Percentiles rank a stretch among this genome's conserved stretches.
Conservation (phyloP, 2,329 filamentous ascomycete species). For the Emergomyces orientalis region DNA sequence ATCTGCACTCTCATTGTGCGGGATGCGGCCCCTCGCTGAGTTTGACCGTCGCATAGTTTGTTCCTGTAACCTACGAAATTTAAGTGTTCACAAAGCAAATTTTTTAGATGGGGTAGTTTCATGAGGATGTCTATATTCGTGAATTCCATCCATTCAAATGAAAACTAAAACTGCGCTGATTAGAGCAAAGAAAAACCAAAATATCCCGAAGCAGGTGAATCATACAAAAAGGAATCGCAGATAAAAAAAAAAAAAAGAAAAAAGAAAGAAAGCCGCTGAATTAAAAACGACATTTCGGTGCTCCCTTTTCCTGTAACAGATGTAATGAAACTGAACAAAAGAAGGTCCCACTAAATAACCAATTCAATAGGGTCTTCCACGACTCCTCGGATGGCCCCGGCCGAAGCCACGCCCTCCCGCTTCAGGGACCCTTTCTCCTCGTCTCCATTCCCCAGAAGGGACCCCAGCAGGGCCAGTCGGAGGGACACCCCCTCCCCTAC, state of each 20-base stretch:
- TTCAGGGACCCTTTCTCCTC: slow-evolving; percentile 40
- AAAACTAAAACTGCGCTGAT: background rate
- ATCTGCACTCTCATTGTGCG: background rate
- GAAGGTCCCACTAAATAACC: background rate
- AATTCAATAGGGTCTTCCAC: slow-evolving; percentile 32
- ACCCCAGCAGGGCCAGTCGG: slow-evolving; percentile 33
- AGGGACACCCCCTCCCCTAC: slow-evolving; percentile 31
- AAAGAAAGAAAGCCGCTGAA: background rate
- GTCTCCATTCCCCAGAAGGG: slow-evolving; percentile 41
- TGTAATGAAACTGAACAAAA: background rate
- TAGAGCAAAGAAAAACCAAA: background rate
- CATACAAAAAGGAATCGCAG: background rate
- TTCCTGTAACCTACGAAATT: background rate
- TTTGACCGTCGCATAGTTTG: background rate
- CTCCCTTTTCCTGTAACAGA: background rate
- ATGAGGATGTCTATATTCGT: background rate
- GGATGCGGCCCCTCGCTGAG: background rate
- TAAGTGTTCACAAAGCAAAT: slow-evolving; percentile 2
- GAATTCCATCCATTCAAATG: background rate
- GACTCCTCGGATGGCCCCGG: slow-evolving; percentile 29
- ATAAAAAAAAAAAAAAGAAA: background rate
- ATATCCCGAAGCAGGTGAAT: background rate
- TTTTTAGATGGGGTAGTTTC: background rate
- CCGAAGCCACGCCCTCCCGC: slow-evolving; percentile 30
- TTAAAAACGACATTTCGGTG: background rate